Percentiles rank a stretch among this genome's conserved stretches.
These are phyloP conservation scores for Drosera capensis DNA, from an alignment of 148 eudicot genomes.

Conservation along the genomic window DNA sequence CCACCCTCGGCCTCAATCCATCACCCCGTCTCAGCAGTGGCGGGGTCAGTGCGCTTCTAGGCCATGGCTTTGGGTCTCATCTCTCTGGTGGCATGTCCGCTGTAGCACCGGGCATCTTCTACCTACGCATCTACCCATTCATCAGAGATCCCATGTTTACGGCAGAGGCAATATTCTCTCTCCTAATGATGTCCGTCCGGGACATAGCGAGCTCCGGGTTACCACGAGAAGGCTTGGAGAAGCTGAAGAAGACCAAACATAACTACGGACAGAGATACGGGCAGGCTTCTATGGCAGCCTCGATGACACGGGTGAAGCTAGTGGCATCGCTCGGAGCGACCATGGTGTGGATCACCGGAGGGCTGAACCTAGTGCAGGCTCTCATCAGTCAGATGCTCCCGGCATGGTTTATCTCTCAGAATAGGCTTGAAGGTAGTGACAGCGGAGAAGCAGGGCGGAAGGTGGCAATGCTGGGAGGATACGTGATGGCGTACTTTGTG, in stretches of 20 bases:
- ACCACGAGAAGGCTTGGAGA: constrained; percentile 27
- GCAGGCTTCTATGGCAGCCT: constrained; percentile 60
- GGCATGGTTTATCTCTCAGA: constrained; percentile 71
- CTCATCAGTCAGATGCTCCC: constrained; percentile 67
- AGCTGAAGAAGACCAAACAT: constrained; percentile 33
- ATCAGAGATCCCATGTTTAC: constrained; percentile 43
- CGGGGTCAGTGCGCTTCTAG: constrained; percentile 84
- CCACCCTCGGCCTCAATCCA: constrained; percentile 45
- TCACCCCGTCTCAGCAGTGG: constrained; percentile 31
- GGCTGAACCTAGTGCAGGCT: constrained; percentile 38
- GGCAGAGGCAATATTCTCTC: constrained; percentile 56
- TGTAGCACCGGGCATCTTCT: constrained; percentile 89
- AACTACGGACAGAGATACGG: constrained; percentile 42
- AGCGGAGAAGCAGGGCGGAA: constrained; percentile 18
- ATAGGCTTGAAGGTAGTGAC: constrained; percentile 17
- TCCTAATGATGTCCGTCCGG: constrained; percentile 54
- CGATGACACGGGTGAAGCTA: constrained; percentile 61
- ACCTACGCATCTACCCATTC: constrained; percentile 56
- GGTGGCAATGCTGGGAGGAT: constrained; percentile 57
- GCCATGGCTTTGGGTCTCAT: constrained; percentile 76
- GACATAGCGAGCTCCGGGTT: constrained; percentile 48
- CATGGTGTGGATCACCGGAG: constrained; percentile 76
- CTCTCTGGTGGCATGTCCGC: constrained; percentile 54
- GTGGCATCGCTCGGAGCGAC: constrained; percentile 85
- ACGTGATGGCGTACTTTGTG: constrained; percentile 67